These are phyloP conservation scores for Capsicum chinense DNA, from an alignment of 257 asterid genomes.

Conservation along the genomic window DNA sequence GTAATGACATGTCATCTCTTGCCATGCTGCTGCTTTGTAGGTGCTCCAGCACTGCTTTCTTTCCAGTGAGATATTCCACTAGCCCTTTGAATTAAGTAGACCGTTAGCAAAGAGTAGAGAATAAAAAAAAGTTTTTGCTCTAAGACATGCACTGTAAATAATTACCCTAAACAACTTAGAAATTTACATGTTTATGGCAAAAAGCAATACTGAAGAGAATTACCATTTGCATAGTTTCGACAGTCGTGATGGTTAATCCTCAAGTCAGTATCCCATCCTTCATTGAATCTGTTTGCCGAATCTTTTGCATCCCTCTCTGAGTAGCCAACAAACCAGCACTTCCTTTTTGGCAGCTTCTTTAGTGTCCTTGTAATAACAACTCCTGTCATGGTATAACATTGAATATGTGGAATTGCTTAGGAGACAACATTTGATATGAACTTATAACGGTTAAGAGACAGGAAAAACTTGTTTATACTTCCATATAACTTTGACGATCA, in stretches of 20 bases:
- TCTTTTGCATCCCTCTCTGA: slow-evolving; percentile 44
- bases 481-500: background rate
- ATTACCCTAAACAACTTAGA: background rate
- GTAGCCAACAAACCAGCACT: slow-evolving; percentile 79
- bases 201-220: background rate
- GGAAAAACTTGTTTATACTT: background rate
- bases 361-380: slow-evolving; percentile 59
- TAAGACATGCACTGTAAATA: background rate
- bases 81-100: slow-evolving; percentile 40
- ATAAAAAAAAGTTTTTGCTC: background rate
- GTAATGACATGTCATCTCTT: background rate
- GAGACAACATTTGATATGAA: background rate
- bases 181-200: background rate
- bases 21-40: slow-evolving; percentile 34
- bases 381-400: slow-evolving; percentile 47
- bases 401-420: background rate
- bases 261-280: slow-evolving; percentile 63
- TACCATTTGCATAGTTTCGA: slow-evolving; percentile 68
- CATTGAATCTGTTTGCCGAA: slow-evolving; percentile 54
- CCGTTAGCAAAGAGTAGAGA: background rate
- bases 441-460: slow-evolving; percentile 2
- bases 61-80: slow-evolving; percentile 67
- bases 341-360: slow-evolving; percentile 55
- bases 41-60: slow-evolving; percentile 44
- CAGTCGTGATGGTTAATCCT: slow-evolving; percentile 72